These are phyloP conservation scores for Corynascus novoguineensis DNA, from an alignment of 495 filamentous ascomycete species.

Conservation along the genomic window DNA sequence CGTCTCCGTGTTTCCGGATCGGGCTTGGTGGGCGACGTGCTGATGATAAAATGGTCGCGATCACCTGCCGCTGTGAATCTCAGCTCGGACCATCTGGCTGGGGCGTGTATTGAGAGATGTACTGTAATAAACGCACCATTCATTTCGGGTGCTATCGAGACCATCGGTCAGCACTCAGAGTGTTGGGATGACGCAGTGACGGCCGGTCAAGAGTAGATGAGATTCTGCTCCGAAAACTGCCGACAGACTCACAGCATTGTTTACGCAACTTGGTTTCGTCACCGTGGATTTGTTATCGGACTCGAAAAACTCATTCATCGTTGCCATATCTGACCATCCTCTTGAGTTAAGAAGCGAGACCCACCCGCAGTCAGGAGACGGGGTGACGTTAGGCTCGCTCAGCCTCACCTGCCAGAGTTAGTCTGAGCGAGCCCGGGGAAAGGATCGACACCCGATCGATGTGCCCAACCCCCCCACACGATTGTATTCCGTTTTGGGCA, in stretches of 20 bases:
- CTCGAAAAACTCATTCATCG: too few relatives aligned
- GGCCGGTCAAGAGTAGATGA: too few relatives aligned
- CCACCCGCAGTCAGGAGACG: not conserved
- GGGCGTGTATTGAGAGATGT: too few relatives aligned
- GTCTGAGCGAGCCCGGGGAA: too few relatives aligned
- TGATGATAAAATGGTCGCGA: not conserved
- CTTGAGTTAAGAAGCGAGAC: too few relatives aligned
- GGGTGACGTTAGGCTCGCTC: not conserved
- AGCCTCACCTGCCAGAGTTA: not conserved
- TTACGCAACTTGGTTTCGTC: too few relatives aligned
- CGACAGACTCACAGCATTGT: too few relatives aligned
- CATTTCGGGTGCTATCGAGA: not conserved
- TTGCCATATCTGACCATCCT: too few relatives aligned
- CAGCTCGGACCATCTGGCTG: not conserved
- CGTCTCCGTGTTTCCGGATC: not conserved
- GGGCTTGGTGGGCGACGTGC: slow-evolving; percentile 2
- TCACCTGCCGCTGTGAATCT: not conserved
- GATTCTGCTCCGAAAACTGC: too few relatives aligned
- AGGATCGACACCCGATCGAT: not conserved
- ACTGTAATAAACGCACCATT: not conserved
- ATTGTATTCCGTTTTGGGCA: slow-evolving; percentile 8
- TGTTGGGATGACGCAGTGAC: not conserved
- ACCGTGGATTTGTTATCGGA: too few relatives aligned
- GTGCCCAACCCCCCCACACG: not conserved
- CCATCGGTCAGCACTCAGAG: not conserved